Base-by-base conservation (phyloP, 139 green algal genomes). In the Zygnema cylindricum region DNA sequence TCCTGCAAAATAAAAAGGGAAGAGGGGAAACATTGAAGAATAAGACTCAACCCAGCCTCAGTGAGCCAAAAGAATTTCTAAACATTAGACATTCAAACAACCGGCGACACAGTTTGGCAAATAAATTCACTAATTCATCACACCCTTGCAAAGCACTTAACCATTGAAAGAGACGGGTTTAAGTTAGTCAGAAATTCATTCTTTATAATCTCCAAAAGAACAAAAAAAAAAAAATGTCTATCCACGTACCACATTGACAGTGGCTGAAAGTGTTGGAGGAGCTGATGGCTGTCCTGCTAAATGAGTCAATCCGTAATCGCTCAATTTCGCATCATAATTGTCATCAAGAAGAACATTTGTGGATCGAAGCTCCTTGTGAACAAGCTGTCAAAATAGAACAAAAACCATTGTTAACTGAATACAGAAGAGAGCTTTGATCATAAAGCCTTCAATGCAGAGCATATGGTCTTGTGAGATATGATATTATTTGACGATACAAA, bases 321-420 rank as follows among this genome's bases (percentile, higher is more conserved):
- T 42, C 36, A 89, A 76, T 63, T 71, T 88, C 25, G n/a, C 69
- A 30, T 84, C 35, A 71, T 87, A 89, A 71, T 33, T 76, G 30
- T 89, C 40, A 71, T 89, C 84, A 0, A 89, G 84, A 75, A 89
- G 76, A 0, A 89, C 84, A 39, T 43, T 81, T 25, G 40, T 89
- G 22, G 84, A 69, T 33, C 75, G 39, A 41, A 89, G 39, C 25
- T 43, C 69, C 84, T 89, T 30, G 84, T 89, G 84, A 38, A 89
- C 79, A 23, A 89, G 30, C 75, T 84, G 84, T 55, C 11, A 40
- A 63, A 16, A 7, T 16, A 16, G 7, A 63, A 63, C 7, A 63
- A 63, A 63, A 63, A 7, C 7, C 7, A 63, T 7, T 25, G 16
- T 63, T 16, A 63, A 63, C 7, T 63, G 7, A 16, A 63, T 16